A percentile compares a stretch with the other conserved stretches of the same genome.
Evolutionary conservation across 441 rosid species (phyloP).

Genomic region (Croton setiger): DNA sequence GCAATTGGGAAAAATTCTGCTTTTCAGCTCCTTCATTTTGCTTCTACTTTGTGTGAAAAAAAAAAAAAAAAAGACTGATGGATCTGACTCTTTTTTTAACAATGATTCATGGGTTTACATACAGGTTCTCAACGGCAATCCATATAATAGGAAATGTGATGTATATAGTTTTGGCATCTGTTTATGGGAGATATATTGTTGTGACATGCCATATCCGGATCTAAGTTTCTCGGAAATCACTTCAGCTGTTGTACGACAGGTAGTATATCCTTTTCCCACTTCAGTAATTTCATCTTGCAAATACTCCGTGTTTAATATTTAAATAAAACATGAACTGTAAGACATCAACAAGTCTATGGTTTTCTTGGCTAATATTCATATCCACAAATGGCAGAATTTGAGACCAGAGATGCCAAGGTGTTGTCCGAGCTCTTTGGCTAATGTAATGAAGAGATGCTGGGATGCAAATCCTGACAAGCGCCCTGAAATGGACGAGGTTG

Average conservation of each 20-base stretch:
- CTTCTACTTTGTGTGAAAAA: not conserved
- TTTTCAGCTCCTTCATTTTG: not conserved
- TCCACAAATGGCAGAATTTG: slow-evolving; percentile 53
- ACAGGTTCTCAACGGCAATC: slow-evolving; percentile 90
- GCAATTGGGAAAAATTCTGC: not conserved
- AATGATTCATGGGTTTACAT: not conserved
- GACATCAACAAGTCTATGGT: not conserved
- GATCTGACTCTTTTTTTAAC: not conserved
- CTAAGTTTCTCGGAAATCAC: slow-evolving; percentile 93
- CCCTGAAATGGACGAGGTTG: slow-evolving; percentile 98
- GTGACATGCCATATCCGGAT: slow-evolving; percentile 97
- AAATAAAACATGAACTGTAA: not conserved
- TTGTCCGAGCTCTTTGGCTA: slow-evolving; percentile 83
- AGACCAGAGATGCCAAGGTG: slow-evolving; percentile 99
- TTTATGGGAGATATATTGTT: slow-evolving; percentile 96
- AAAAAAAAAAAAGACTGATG: not conserved
- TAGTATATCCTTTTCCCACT: slow-evolving; percentile 15
- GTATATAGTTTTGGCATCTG: slow-evolving; percentile 97
- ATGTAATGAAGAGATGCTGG: slow-evolving; percentile 98
- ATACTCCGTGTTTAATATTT: not conserved
- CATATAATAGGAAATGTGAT: slow-evolving; percentile 92
- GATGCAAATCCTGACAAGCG: slow-evolving; percentile 90
- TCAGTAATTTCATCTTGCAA: not conserved
- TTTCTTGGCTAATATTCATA: slow-evolving; percentile 1
- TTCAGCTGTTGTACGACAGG: slow-evolving; percentile 95